Conservation (phyloP, 176 grass and related monocot genomes). For the Musa itinerans region DNA sequence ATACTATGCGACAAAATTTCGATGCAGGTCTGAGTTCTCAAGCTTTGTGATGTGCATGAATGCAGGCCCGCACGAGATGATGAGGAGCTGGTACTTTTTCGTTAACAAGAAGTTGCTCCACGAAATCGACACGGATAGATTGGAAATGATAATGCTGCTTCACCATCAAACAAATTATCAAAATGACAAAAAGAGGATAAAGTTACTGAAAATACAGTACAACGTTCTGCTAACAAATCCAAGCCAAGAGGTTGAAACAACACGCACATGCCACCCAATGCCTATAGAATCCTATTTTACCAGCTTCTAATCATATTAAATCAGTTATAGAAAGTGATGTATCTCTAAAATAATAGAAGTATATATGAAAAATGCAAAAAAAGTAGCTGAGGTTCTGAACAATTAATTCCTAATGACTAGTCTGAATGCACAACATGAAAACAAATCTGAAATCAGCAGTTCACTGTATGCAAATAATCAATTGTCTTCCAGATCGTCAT, state of each 20-base stretch:
- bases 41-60: conserved; percentile 40
- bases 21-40: conserved; percentile 1
- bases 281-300: background rate
- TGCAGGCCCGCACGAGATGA: conserved; percentile 29
- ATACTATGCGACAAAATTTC: too few species aligned
- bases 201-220: background rate
- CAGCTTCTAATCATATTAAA: background rate
- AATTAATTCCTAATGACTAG: too few species aligned
- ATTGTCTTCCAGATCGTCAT: too few species aligned
- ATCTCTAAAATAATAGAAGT: background rate
- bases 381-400: too few species aligned
- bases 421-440: too few species aligned
- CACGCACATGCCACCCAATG: too few species aligned
- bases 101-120: conserved; percentile 65
- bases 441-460: too few species aligned
- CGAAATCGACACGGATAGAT: conserved; percentile 46
- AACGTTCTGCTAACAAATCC: too few species aligned
- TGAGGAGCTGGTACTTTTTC: conserved; percentile 39
- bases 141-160: conserved; percentile 53
- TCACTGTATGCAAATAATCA: too few species aligned
- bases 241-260: too few species aligned
- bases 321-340: background rate
- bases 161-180: conserved; percentile 5
- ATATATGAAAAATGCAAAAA: background rate
- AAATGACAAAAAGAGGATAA: background rate